Evolutionary conservation across 129 eudicot genomes (phyloP).

Genomic region (Solidago caesia): DNA sequence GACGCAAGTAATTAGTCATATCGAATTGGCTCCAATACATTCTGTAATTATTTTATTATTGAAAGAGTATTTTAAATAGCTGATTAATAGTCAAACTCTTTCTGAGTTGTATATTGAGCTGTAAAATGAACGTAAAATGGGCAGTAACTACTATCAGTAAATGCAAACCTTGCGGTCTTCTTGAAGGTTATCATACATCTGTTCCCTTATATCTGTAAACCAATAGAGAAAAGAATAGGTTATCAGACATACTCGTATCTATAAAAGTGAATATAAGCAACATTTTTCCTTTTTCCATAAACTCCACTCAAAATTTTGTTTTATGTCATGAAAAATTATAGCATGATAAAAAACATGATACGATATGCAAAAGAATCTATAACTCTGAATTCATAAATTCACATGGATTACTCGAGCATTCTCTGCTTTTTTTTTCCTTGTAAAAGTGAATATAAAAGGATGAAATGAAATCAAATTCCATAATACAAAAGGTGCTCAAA

Average conservation of each 20-base stretch:
- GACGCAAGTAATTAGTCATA: too few relatives aligned
- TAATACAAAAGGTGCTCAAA: background rate
- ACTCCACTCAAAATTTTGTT: background rate
- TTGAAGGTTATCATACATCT: constrained; percentile 47
- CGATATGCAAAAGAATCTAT: constrained; percentile 4
- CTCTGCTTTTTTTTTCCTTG: background rate
- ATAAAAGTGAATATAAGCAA: constrained; percentile 5
- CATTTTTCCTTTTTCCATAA: constrained; percentile 4
- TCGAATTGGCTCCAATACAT: too few relatives aligned
- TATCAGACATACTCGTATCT: background rate
- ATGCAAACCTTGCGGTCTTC: constrained; percentile 58
- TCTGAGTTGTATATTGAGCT: background rate
- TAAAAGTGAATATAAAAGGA: background rate
- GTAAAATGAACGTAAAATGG: background rate
- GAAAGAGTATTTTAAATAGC: background rate
- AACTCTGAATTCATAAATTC: constrained; percentile 1
- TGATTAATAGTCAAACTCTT: background rate
- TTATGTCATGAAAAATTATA: background rate
- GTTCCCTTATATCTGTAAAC: constrained; percentile 56
- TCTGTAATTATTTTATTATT: background rate
- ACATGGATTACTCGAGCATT: background rate
- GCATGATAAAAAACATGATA: background rate
- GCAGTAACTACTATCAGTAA: constrained; percentile 14
- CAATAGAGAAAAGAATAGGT: constrained; percentile 17
- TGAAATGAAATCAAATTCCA: background rate